Conservation (phyloP, 495 filamentous ascomycete species). For the Usnea hakonensis region DNA sequence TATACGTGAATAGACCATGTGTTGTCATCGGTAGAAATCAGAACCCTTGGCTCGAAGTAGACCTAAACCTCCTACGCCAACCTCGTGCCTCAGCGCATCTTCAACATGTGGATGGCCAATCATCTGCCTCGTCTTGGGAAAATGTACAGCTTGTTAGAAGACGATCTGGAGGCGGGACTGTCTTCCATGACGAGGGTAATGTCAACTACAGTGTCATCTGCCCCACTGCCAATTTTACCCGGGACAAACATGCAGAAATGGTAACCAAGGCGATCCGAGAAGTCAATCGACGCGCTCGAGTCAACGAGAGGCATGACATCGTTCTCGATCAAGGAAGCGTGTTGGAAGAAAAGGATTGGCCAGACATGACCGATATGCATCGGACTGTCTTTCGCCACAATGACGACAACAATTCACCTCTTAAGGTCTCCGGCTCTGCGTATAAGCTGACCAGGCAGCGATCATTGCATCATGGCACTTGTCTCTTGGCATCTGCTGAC, state of each 20-base stretch:
- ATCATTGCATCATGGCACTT: constrained; percentile 87
- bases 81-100: constrained; percentile 25
- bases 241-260: constrained; percentile 86
- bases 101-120: constrained; percentile 19
- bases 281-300: constrained; percentile 44
- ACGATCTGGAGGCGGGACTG: constrained; percentile 80
- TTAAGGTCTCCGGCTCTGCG: constrained; percentile 86
- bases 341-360: constrained; percentile 17
- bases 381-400: constrained; percentile 14
- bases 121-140: not conserved
- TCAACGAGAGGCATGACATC: constrained; percentile 92
- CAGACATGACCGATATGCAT: constrained; percentile 26
- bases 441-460: constrained; percentile 78
- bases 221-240: constrained; percentile 63
- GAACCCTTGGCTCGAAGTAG: constrained; percentile 91
- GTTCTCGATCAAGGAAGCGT: constrained; percentile 54
- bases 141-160: constrained; percentile 66
- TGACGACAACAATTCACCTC: constrained; percentile 35
- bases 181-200: constrained; percentile 89
- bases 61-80: constrained; percentile 41
- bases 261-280: constrained; percentile 67
- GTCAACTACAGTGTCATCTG: constrained; percentile 89
- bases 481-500: constrained; percentile 64
- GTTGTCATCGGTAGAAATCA: constrained; percentile 93
- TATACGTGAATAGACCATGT: constrained; percentile 80